Evolutionary conservation across 2,329 filamentous ascomycete genomes (phyloP), one percentile per base, ranked within the genome.

Genomic region (Sarocladium strictum): DNA sequence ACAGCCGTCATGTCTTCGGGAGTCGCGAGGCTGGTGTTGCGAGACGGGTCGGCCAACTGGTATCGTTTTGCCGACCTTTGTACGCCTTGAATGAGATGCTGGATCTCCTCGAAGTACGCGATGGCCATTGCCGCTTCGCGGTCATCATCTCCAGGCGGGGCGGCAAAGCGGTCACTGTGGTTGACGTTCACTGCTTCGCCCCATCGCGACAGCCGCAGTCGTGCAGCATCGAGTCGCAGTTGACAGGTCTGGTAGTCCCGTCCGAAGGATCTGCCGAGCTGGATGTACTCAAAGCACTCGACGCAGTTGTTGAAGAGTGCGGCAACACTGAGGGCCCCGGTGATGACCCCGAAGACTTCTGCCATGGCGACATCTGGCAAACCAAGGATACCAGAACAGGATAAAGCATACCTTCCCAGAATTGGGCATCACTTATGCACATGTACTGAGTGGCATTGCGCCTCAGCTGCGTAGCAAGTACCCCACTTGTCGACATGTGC

Each of bases 281-380:
- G 68, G 47, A 75, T 57, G 56, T 71, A 71, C 19, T 69, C 64
- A 56, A 76, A 75, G 55, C 66, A 71, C 33, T 68, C 63, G 37
- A 76, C 62, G 43, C 67, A 71, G 54, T 64, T 64, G 41, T 67
- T 70, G 45, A 75, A 73, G 12, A 69, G 55, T 2, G 61, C 57
- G 19, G 68, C 69, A 2, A 74, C 55, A 38, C 67, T 66, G 7
- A 70, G 57, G 0, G 63, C 68, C n/a, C 68, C 60, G 17, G 65
- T 53, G 12, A 64, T 58, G 2, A 54, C 50, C 17, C 61, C 55
- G 43, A 67, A 66, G 2, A 33, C n/a, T 40, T 53, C 50, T 14
- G 50, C n/a, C n/a, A n/a, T n/a, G n/a, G n/a, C n/a, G n/a, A n/a
- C n/a, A n/a, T n/a, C n/a, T n/a, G n/a, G n/a, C n/a, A n/a, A n/a